Base-by-base conservation (phyloP, 805 yeast species). In the Metschnikowia rubicola region DNA sequence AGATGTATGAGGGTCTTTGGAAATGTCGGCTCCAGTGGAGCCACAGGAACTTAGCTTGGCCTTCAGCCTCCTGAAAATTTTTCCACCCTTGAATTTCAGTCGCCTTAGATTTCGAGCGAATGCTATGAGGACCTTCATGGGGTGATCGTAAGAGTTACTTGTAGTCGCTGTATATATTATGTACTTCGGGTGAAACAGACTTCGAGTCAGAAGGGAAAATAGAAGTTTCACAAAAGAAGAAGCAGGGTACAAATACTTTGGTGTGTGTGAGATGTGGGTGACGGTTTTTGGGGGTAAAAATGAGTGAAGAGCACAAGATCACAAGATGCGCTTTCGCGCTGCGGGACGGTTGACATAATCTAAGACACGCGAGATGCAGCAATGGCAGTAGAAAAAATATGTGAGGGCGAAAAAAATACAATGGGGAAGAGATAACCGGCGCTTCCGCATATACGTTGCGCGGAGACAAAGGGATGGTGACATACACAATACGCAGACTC, bases 71-170 rank as follows among this genome's bases (percentile, higher is more conserved):
- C 28, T 15, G 28, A 33, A 40, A 13, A 19, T 10, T 28, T 10
- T 10, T 19, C 15, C 15, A n/a, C 33, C 11, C 35, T 19, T 26
- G 30, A 15, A 19, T 32, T 28, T 37, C 19, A 37, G 28, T 12
- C 42, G 47, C 41, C 43, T 44, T 19, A 39, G 34, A 17, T 36
- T 34, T 9, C 21, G 29, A 4, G 47, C 43, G 28, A 39, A 15
- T 9, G 47, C 43, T 8, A 44, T 29, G 36, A 44, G 19, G 31
- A 39, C 43, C 39, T 39, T 44, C 47, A 44, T 44, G 39, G n/a
- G 15, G 37, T 8, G 10, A 8, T 31, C 10, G 12, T 6, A 9
- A 40, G 42, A 3, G 6, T 15, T 11, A 31, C 30, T 13, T 6
- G 33, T 30, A 10, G 15, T 21, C 11, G 35, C n/a, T 31, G 35